Evolutionary conservation across 352 stramenopile species (phyloP).

Genomic region (Globisporangium canariense): DNA sequence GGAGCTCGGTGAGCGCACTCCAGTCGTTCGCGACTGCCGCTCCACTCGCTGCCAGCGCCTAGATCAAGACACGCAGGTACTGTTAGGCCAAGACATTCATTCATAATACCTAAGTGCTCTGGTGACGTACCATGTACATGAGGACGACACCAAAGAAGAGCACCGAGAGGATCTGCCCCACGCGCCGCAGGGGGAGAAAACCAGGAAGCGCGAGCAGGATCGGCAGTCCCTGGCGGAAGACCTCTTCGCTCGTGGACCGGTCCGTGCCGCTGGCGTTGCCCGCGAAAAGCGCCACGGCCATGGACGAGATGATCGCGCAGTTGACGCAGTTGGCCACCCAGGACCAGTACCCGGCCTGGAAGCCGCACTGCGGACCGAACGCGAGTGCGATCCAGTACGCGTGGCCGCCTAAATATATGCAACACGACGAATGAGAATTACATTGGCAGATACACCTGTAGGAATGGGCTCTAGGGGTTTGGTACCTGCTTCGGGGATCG

Average conservation of each 20-base stretch:
- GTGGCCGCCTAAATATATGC: constrained; percentile 29
- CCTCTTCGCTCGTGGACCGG: constrained; percentile 35
- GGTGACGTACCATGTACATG: constrained; percentile 32
- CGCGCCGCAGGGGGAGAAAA: constrained; percentile 38
- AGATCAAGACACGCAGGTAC: neutral
- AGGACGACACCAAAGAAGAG: constrained; percentile 34
- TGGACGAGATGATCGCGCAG: constrained; percentile 63
- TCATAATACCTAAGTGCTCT: neutral
- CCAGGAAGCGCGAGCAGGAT: constrained; percentile 46
- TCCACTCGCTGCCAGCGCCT: constrained; percentile 40
- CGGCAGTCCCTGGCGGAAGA: constrained; percentile 42
- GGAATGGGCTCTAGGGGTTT: neutral
- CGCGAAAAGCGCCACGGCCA: constrained; percentile 31
- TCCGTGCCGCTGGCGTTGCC: constrained; percentile 14
- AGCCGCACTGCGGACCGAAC: constrained; percentile 64
- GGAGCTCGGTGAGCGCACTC: constrained; percentile 31
- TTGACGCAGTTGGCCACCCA: constrained; percentile 81
- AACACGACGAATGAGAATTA: neutral
- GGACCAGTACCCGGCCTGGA: constrained; percentile 80
- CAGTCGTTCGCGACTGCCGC: constrained; percentile 30
- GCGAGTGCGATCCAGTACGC: constrained; percentile 68
- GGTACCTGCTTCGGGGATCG: constrained; percentile 34
- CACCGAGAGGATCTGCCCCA: constrained; percentile 30
- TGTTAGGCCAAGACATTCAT: neutral
- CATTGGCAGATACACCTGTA: neutral